Percentiles rank a stretch among this genome's conserved stretches.
Conservation (phyloP, 352 stramenopile genomes). For the Achlya hypogyna region DNA sequence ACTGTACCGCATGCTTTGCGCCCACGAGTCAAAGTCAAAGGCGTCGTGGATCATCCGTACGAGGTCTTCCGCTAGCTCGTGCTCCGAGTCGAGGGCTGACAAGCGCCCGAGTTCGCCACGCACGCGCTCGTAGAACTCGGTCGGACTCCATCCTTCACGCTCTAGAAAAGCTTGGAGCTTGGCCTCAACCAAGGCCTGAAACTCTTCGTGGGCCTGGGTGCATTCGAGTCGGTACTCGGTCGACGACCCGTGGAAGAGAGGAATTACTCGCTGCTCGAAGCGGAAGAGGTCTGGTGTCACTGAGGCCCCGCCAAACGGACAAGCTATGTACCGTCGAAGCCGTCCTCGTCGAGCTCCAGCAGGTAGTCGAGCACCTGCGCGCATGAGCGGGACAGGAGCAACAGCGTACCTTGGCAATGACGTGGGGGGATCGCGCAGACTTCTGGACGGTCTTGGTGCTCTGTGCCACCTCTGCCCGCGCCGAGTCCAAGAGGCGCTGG, state of each 20-base stretch:
- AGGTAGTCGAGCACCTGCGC: slow-evolving; percentile 9
- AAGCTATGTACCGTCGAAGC: slow-evolving; percentile 1
- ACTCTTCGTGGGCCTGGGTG: slow-evolving; percentile 8
- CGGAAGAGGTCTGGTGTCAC: not conserved
- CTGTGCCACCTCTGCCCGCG: not conserved
- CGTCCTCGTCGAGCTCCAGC: slow-evolving; percentile 15
- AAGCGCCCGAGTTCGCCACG: not conserved
- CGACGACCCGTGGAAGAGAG: slow-evolving; percentile 1
- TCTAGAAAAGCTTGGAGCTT: not conserved
- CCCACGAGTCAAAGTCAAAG: slow-evolving; percentile 20
- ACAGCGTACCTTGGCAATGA: slow-evolving; percentile 9
- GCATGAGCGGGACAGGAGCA: not conserved
- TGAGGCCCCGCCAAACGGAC: not conserved
- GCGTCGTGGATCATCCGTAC: slow-evolving; percentile 19
- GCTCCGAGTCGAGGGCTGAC: not conserved
- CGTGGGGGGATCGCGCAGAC: not conserved
- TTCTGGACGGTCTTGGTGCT: not conserved
- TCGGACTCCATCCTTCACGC: not conserved
- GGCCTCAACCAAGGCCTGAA: slow-evolving; percentile 7
- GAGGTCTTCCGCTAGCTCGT: slow-evolving; percentile 16
- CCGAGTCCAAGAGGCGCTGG: slow-evolving; percentile 14
- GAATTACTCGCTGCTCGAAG: slow-evolving; percentile 14
- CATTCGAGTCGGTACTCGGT: slow-evolving; percentile 15
- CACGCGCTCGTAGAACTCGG: slow-evolving; percentile 7
- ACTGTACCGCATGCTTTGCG: slow-evolving; percentile 19